Evolutionary conservation across 2,329 filamentous ascomycete genomes (phyloP), one percentile per base, ranked within the genome.

Genomic region (Fusarium tricinctum): DNA sequence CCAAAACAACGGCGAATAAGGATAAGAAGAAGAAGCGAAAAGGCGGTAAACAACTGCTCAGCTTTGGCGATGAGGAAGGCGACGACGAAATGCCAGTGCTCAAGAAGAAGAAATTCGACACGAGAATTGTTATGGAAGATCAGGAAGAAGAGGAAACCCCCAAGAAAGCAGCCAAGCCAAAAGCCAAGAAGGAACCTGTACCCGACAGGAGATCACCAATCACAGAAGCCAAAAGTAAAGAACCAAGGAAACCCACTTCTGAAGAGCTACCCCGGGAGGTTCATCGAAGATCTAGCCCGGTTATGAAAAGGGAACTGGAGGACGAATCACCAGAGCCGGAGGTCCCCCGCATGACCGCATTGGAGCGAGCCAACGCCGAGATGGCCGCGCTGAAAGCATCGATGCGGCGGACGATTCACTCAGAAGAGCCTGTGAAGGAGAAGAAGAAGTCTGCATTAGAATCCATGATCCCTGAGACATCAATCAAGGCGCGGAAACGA

Each of bases 81-180:
- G 81, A 83, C 5, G 79, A 79, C 13, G 79, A 79, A 15, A 79
- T 83, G 30, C 89, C 89, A 1, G 81, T 91, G 2, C 75, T 88
- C 23, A 94, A 94, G 77, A 94, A 93, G 77, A 83, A 88, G 23
- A 95, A 94, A 77, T 94, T 92, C 72, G 92, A 95, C 74, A 89
- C 91, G 3, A 88, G 92, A 69, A 87, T 95, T 49, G 89, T 93
- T 19, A 88, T 87, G 77, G 83, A 85, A 17, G 81, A 83, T n/a
- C 79, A 82, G 12, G 73, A 75, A 6, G 72, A 74, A 14, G 76
- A 78, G 19, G 65, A 68, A 30, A 72, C 70, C 19, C 59, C 68
- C 4, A 78, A 77, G 40, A 78, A 73, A 22, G 39, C 56, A 30
- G 30, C 63, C 43, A 72, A 73, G 42, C 75, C 74, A 46, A 75